phyloP scores from a whole-genome alignment of 306 rosid species.

The Senna siamea region DNA sequence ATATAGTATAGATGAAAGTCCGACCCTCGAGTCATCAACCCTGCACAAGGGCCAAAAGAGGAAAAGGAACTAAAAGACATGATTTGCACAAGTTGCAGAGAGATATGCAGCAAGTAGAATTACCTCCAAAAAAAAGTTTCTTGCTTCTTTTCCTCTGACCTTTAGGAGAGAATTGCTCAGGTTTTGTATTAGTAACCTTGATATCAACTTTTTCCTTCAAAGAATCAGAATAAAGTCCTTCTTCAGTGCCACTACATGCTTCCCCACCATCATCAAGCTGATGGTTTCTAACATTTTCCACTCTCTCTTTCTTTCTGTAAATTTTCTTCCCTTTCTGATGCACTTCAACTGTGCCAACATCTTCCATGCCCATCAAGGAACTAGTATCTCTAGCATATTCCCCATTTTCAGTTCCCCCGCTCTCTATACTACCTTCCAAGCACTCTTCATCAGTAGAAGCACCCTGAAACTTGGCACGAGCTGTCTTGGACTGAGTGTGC shows the following conservation, averaged over 20 bases:
- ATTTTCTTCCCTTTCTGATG: conserved; percentile 53
- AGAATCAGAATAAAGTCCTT: conserved; percentile 55
- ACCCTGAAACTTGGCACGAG: conserved; percentile 50
- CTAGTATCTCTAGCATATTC: conserved; percentile 62
- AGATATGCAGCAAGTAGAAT: conserved; percentile 29
- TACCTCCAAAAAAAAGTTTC: conserved; percentile 79
- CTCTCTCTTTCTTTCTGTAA: conserved; percentile 65
- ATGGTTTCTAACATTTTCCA: conserved; percentile 52
- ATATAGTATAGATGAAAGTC: too few species aligned
- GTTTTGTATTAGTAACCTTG: conserved; percentile 61
- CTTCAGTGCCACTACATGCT: conserved; percentile 92
- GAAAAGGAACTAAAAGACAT: conserved; percentile 22
- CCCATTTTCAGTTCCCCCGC: conserved; percentile 78
- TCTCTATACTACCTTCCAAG: conserved; percentile 68
- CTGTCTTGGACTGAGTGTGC: conserved; percentile 50
- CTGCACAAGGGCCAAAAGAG: conserved; percentile 8
- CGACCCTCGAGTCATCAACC: conserved; percentile 19
- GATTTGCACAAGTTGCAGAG: conserved; percentile 22
- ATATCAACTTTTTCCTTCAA: conserved; percentile 59
- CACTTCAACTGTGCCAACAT: conserved; percentile 59
- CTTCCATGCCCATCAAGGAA: conserved; percentile 64
- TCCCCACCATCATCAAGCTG: conserved; percentile 81
- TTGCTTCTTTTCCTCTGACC: conserved; percentile 62
- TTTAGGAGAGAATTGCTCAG: conserved; percentile 50
- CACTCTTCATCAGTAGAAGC: conserved; percentile 58